Conservation (phyloP, 2,329 filamentous ascomycete genomes). For the Fusarium oligoseptatum region DNA sequence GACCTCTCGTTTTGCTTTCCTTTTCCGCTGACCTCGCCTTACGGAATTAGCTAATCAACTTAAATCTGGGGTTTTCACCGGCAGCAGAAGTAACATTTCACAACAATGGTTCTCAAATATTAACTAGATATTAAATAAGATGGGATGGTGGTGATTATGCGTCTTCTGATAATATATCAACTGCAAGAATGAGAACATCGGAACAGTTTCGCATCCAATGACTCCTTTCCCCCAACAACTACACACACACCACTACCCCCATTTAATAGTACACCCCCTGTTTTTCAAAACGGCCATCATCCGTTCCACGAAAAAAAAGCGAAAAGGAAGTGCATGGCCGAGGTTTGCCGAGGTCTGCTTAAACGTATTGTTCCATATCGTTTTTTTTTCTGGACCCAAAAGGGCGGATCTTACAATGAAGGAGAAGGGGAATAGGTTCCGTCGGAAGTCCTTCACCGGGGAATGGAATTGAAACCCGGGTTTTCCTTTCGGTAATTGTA, state of each 20-base stretch:
- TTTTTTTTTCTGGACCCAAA: conserved; percentile 8
- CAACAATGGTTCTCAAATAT: neutral
- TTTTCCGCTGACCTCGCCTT: conserved; percentile 15
- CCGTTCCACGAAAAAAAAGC: conserved; percentile 13
- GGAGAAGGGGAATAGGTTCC: neutral
- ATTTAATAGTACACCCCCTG: neutral
- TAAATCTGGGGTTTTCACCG: neutral
- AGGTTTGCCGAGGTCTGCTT: conserved; percentile 38
- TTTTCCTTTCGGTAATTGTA: conserved; percentile 10
- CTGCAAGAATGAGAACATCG: neutral
- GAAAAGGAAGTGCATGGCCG: conserved; percentile 32
- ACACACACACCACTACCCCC: neutral
- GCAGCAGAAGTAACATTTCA: neutral
- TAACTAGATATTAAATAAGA: neutral
- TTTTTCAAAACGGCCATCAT: conserved; percentile 21
- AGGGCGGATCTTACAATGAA: too few species aligned
- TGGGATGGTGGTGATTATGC: neutral
- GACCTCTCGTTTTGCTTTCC: neutral
- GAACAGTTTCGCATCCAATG: conserved; percentile 11
- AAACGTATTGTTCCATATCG: neutral
- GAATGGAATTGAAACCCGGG: neutral
- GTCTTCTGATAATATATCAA: neutral
- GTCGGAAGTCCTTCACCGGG: conserved; percentile 37
- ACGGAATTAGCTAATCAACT: conserved; percentile 18
- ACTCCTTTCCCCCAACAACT: conserved; percentile 18